phyloP scores from a whole-genome alignment of 768 basidiomycete genomes.

The Suillus lakei region DNA sequence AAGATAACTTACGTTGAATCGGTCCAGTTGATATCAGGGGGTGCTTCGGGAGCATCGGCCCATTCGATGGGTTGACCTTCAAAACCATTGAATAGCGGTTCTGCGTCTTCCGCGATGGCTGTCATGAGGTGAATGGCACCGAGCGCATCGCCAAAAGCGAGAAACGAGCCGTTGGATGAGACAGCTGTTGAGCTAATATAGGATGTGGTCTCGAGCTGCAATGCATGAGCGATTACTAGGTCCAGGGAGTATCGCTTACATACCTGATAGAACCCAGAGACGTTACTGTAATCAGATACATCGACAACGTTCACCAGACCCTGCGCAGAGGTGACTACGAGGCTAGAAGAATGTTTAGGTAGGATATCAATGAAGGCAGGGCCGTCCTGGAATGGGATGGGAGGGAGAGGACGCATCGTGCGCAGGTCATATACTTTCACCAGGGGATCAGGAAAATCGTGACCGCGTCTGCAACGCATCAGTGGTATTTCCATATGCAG shows the following conservation, averaged over 20 bases:
- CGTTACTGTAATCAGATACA: conserved; percentile 66
- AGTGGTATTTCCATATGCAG: neutral
- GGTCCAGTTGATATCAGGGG: conserved; percentile 80
- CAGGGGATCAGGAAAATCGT: conserved; percentile 87
- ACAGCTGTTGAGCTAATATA: conserved; percentile 82
- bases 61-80: conserved; percentile 86
- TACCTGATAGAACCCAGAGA: conserved; percentile 84
- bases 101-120: conserved; percentile 63
- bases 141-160: conserved; percentile 91
- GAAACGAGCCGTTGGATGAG: conserved; percentile 86
- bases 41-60: conserved; percentile 72
- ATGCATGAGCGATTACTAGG: conserved; percentile 1
- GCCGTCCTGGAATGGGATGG: conserved; percentile 85
- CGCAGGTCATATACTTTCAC: conserved; percentile 94
- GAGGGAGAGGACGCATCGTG: conserved; percentile 79
- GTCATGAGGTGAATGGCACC: conserved; percentile 84
- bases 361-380: conserved; percentile 86
- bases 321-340: conserved; percentile 78
- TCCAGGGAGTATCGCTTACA: neutral
- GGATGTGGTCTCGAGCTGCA: conserved; percentile 70
- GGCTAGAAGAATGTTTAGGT: conserved; percentile 73
- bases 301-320: conserved; percentile 90
- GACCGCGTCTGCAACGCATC: conserved; percentile 65
- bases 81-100: conserved; percentile 84
- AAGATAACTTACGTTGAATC: conserved; percentile 68